These are phyloP conservation scores for Chenopodium suecicum DNA, from an alignment of 148 eudicot species.

Conservation along the genomic window DNA sequence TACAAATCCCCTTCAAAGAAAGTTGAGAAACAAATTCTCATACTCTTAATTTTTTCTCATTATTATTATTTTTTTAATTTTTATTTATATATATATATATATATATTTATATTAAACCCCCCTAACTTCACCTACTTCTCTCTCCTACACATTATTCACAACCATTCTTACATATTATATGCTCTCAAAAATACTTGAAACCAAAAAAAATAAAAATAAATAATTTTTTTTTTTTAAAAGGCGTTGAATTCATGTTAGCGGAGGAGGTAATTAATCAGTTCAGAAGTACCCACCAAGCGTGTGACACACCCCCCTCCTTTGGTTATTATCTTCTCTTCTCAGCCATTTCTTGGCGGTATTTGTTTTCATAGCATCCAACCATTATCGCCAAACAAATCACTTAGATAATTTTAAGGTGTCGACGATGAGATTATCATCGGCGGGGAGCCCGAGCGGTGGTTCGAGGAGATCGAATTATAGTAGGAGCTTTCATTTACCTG, in stretches of 20 bases:
- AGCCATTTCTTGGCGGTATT: constrained; percentile 19
- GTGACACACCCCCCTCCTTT: constrained; percentile 30
- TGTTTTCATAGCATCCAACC: background rate
- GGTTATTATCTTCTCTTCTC: background rate
- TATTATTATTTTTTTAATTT: no score
- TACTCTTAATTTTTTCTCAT: no score
- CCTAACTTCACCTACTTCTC: constrained; percentile 8
- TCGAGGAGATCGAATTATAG: constrained; percentile 40
- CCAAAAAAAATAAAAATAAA: background rate
- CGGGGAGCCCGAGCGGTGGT: constrained; percentile 29
- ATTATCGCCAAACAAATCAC: background rate
- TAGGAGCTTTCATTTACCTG: constrained; percentile 43
- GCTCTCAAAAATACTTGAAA: no score
- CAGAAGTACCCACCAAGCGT: constrained; percentile 27
- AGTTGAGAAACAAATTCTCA: background rate
- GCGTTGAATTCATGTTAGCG: constrained; percentile 15
- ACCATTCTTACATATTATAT: background rate
- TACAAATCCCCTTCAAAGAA: constrained; percentile 2
- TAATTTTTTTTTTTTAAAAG: background rate
- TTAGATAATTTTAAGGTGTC: no score
- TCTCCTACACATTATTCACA: background rate
- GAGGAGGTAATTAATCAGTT: background rate
- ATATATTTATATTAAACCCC: no score
- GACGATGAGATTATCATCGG: constrained; percentile 37
- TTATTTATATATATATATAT: no score